A percentile compares a stretch with the other conserved stretches of the same genome.
Conservation (phyloP, 495 filamentous ascomycete genomes). For the Xylaria curta region DNA sequence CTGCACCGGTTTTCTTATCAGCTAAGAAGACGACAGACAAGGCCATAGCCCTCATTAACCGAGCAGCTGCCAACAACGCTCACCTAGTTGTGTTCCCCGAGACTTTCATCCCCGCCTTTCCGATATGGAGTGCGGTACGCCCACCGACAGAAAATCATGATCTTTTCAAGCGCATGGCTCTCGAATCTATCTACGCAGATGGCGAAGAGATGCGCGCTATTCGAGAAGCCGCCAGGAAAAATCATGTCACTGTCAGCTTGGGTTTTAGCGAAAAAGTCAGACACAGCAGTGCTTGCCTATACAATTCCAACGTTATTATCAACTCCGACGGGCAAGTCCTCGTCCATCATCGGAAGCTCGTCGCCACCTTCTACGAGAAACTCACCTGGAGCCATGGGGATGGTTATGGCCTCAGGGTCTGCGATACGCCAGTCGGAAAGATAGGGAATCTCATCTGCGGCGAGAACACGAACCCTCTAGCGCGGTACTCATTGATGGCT, state of each 20-base stretch:
- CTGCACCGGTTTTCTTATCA: constrained; percentile 46
- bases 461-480: constrained; percentile 50
- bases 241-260: constrained; percentile 40
- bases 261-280: constrained; percentile 45
- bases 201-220: constrained; percentile 44
- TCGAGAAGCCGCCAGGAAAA: constrained; percentile 32
- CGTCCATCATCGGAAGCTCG: constrained; percentile 47
- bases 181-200: constrained; percentile 42
- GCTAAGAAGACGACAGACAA: constrained; percentile 45
- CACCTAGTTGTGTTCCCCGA: constrained; percentile 56
- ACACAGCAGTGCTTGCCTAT: constrained; percentile 42
- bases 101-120: constrained; percentile 49
- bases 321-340: constrained; percentile 38
- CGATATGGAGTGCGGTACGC: constrained; percentile 44
- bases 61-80: constrained; percentile 46
- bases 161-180: constrained; percentile 40
- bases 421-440: constrained; percentile 35
- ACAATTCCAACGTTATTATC: constrained; percentile 48
- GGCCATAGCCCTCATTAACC: constrained; percentile 45
- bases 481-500: constrained; percentile 38
- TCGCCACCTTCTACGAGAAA: constrained; percentile 50
- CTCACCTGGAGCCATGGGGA: constrained; percentile 46
- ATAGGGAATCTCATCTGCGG: constrained; percentile 47
- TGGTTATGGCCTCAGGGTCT: constrained; percentile 41
- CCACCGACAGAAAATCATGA: constrained; percentile 43